phyloP scores from a whole-genome alignment of 2,329 filamentous ascomycete genomes.

The Diaporthe australafricana region DNA sequence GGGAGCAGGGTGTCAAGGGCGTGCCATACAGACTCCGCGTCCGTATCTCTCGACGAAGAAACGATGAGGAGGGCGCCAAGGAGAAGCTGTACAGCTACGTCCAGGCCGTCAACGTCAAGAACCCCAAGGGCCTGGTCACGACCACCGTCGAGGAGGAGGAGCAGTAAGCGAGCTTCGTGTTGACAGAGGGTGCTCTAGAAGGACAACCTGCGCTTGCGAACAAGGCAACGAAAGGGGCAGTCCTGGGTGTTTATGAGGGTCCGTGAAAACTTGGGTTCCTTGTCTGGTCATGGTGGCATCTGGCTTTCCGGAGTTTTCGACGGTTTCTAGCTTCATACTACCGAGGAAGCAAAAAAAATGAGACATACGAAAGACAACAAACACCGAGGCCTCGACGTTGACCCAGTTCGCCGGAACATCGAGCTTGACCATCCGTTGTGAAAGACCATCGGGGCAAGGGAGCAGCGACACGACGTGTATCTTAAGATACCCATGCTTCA shows the following conservation, averaged over 20 bases:
- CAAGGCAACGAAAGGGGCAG: constrained; percentile 43
- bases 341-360: constrained; percentile 43
- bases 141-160: constrained; percentile 83
- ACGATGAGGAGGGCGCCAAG: constrained; percentile 99
- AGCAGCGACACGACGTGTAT: constrained; percentile 23
- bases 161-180: constrained; percentile 39
- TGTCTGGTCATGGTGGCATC: constrained; percentile 56
- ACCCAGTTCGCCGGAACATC: background rate
- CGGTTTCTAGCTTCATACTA: constrained; percentile 57
- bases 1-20: constrained; percentile 99
- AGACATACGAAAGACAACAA: constrained; percentile 35
- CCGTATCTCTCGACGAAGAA: constrained; percentile 99
- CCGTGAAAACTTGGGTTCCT: constrained; percentile 40
- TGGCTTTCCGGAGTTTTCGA: constrained; percentile 57
- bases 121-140: constrained; percentile 97
- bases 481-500: constrained; percentile 25
- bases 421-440: constrained; percentile 6
- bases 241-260: constrained; percentile 38
- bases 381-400: constrained; percentile 4
- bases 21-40: constrained; percentile 97
- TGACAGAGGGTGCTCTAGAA: constrained; percentile 17
- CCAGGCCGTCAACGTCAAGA: constrained; percentile 99
- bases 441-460: constrained; percentile 11
- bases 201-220: constrained; percentile 28
- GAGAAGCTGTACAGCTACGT: constrained; percentile 99